Evolutionary conservation across 202 grass and related monocot species (phyloP), one percentile per base, ranked within the genome.

Genomic region (Zoysia matrella): DNA sequence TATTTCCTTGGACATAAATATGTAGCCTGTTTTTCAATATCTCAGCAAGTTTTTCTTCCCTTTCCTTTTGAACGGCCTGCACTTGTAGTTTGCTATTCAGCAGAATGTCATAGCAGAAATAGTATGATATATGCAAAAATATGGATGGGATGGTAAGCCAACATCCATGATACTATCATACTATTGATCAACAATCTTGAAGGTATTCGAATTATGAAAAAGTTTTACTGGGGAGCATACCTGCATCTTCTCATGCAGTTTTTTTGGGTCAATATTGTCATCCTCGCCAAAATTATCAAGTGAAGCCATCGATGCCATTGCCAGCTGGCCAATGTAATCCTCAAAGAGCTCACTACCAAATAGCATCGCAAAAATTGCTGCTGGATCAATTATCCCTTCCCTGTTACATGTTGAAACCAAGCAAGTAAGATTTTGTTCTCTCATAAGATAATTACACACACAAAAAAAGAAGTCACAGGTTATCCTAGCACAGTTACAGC

Each of bases 291-390:
- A 85, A 82, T 85, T 89, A 91, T 99, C 96, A 87, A 88, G 91
- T 82, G 93, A 99, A 84, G 91, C 90, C 89, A 99, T 95, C 70
- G 96, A 94, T 69, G 88, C 90, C 89, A 99, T 99, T 64, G 96
- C 96, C 73, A 99, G 75, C 84, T 99, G 90, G 65, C 96, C 96
- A 90, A 99, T 93, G 79, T 99, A 99, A 69, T 95, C 93, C 78
- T 99, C 91, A 88, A 99, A 99, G 64, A 94, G 78, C 68, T 99
- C 96, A 81, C 96, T 99, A 63, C 96, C 96, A 58, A 99, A 99
- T 78, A 99, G 83, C 78, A 99, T 99, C 45, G 93, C 96, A 69
- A 99, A 99, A 78, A 99, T 99, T 73, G 92, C 93, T 82, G 90
- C 87, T 89, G 96, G 93, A 80, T 99, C 93, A 85, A 99, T 95